Conservation (phyloP, 768 basidiomycete genomes). For the Sarcodon sp. region DNA sequence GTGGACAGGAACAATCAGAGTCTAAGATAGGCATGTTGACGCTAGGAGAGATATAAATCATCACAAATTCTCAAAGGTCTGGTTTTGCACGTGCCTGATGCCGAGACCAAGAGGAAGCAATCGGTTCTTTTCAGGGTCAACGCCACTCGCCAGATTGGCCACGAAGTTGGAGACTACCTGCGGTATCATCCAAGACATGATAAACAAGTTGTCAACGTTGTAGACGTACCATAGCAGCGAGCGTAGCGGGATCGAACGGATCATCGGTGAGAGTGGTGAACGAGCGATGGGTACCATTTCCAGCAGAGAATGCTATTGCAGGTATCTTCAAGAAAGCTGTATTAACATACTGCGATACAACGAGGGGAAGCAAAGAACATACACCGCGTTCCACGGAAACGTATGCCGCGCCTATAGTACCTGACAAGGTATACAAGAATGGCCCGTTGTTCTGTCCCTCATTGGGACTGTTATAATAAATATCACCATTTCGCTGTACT, state of each 20-base stretch:
- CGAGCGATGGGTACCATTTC: constrained; percentile 16
- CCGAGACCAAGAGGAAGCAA: constrained; percentile 16
- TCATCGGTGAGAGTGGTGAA: constrained; percentile 15
- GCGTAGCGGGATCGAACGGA: constrained; percentile 15
- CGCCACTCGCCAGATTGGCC: constrained; percentile 11
- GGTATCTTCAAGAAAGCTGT: constrained; percentile 9
- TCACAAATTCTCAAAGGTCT: not conserved
- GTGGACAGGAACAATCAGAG: constrained; percentile 11
- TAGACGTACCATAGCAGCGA: constrained; percentile 11
- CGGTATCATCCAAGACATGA: constrained; percentile 1
- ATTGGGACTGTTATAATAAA: constrained; percentile 9
- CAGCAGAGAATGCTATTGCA: constrained; percentile 17
- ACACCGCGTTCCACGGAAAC: constrained; percentile 16
- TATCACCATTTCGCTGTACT: no score
- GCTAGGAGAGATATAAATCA: constrained; percentile 1
- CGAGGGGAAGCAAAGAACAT: not conserved
- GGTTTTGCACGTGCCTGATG: constrained; percentile 8
- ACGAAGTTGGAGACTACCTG: constrained; percentile 13
- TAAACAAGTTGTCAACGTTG: not conserved
- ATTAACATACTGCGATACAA: not conserved
- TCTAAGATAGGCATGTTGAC: constrained; percentile 16
- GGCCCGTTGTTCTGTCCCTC: constrained; percentile 18
- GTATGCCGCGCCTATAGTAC: constrained; percentile 18
- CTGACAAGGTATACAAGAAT: constrained; percentile 17
- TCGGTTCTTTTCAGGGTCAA: constrained; percentile 10